phyloP scores from a whole-genome alignment of 2,329 filamentous ascomycete genomes.

The Talaromyces rugulosus region DNA sequence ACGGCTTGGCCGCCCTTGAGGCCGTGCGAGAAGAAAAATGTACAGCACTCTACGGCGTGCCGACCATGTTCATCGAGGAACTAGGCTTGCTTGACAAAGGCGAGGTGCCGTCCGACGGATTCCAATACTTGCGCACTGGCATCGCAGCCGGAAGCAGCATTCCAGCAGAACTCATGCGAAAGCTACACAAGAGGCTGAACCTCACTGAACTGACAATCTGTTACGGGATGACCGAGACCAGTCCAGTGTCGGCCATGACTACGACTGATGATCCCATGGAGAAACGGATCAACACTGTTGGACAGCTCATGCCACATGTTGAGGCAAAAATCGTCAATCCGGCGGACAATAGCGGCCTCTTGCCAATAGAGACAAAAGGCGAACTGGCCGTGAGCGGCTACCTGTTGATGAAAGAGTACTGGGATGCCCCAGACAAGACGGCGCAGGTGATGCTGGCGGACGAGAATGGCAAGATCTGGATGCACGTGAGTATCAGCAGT shows the following conservation, averaged over 20 bases:
- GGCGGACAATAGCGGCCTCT: slow-evolving; percentile 51
- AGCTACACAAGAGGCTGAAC: slow-evolving; percentile 67
- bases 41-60: slow-evolving; percentile 78
- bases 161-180: slow-evolving; percentile 66
- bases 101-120: slow-evolving; percentile 47
- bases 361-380: slow-evolving; percentile 65
- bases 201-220: slow-evolving; percentile 83
- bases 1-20: slow-evolving; percentile 66
- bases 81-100: slow-evolving; percentile 67
- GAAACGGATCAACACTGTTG: slow-evolving; percentile 72
- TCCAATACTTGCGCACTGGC: slow-evolving; percentile 71
- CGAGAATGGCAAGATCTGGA: slow-evolving; percentile 64
- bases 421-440: slow-evolving; percentile 67
- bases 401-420: slow-evolving; percentile 87
- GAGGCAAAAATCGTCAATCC: slow-evolving; percentile 72
- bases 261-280: slow-evolving; percentile 68
- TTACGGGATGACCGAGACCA: slow-evolving; percentile 96
- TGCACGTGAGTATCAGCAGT: slow-evolving; percentile 51
- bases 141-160: slow-evolving; percentile 87
- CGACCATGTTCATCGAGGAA: slow-evolving; percentile 91
- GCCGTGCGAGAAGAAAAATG: slow-evolving; percentile 60
- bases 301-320: slow-evolving; percentile 79
- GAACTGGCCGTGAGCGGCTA: slow-evolving; percentile 84
- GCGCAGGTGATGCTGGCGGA: slow-evolving; percentile 61
- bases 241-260: slow-evolving; percentile 69